Base-by-base conservation (phyloP, 2,329 filamentous ascomycete genomes). In the Chaetomiaceae sp. region DNA sequence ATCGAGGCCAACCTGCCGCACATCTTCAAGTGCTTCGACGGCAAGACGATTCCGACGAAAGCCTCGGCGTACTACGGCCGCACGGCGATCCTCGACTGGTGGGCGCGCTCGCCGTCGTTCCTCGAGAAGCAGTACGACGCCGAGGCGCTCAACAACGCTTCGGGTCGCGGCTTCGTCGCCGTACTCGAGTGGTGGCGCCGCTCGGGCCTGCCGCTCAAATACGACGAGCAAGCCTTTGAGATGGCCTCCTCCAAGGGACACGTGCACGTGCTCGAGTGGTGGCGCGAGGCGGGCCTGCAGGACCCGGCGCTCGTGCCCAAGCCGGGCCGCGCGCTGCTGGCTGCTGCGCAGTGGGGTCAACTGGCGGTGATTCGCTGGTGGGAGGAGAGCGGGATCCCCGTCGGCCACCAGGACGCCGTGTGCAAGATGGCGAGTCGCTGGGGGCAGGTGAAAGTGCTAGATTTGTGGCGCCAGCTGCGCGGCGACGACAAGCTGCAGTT, bases 101-200 rank as follows among this genome's bases (percentile, higher is more conserved):
- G 91, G 91, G 82, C 83, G 41, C 85, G 84, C 26, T 90, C 86
- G 12, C 81, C 83, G 0, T 87, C 83, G 11, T 91, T 95, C 53
- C 73, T 88, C 3, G 87, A 86, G 50, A 90, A 91, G 61, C 87
- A 94, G 34, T 95, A 96, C 64, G 85, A 86, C 42, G 72, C 78
- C 32, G 88, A 95, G 63, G 87, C 89, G 10, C 75, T 97, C 20
- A 89, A 97, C 60, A 86, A 86, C 24, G 91, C 91, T 6, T 94
- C 87, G 1, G 83, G 85, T 44, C 84, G 88, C 48, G 90, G 91
- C 4, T 93, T 89, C 56, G 77, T 94, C 12, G 79, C 87, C 53
- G 83, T 95, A 0, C 75, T 97, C 1, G 86, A 95, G 86, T 97
- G 91, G 91, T 85, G 86, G 62, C 76, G 84, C 18, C 88, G 84